A percentile compares a stretch with the other conserved stretches of the same genome.
These are phyloP conservation scores for Scheffersomyces stambukii DNA, from an alignment of 1,139 yeast genomes.

Conservation along the genomic window DNA sequence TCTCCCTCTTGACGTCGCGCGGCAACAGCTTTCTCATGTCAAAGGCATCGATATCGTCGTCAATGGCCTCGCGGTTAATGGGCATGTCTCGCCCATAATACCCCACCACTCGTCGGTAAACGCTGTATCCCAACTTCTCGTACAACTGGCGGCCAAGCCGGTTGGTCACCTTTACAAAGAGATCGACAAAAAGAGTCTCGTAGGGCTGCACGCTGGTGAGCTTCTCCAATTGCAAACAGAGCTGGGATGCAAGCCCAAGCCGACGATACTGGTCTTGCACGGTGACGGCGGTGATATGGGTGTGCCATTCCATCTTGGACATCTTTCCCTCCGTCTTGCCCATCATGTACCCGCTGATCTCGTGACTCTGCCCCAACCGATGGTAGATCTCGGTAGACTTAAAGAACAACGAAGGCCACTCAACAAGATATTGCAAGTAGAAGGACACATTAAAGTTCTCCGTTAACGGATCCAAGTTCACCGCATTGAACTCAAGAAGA, in stretches of 20 bases:
- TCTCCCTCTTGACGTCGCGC: conserved; percentile 46
- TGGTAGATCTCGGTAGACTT: conserved; percentile 64
- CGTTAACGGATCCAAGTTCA: conserved; percentile 83
- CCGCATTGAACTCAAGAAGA: conserved; percentile 63
- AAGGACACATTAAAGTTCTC: conserved; percentile 85
- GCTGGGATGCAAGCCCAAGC: conserved; percentile 74
- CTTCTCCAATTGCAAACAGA: conserved; percentile 70
- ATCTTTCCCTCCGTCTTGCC: conserved; percentile 89
- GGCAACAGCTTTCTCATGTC: conserved; percentile 73
- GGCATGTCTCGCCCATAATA: conserved; percentile 64
- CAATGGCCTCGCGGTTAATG: conserved; percentile 37
- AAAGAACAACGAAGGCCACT: conserved; percentile 90
- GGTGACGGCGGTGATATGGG: conserved; percentile 96
- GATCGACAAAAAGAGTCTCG: conserved; percentile 80
- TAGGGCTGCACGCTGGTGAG: conserved; percentile 59
- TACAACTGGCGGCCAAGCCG: conserved; percentile 74
- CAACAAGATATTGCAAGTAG: conserved; percentile 74
- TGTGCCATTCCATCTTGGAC: conserved; percentile 79
- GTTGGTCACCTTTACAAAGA: conserved; percentile 87
- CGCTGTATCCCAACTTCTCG: conserved; percentile 80
- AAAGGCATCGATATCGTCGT: conserved; percentile 81
- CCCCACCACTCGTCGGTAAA: conserved; percentile 84
- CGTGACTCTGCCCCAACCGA: conserved; percentile 19
- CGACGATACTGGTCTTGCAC: conserved; percentile 80
- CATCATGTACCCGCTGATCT: conserved; percentile 77